These are phyloP conservation scores for Salix caprea DNA, from an alignment of 345 rosid genomes.

Conservation along the genomic window DNA sequence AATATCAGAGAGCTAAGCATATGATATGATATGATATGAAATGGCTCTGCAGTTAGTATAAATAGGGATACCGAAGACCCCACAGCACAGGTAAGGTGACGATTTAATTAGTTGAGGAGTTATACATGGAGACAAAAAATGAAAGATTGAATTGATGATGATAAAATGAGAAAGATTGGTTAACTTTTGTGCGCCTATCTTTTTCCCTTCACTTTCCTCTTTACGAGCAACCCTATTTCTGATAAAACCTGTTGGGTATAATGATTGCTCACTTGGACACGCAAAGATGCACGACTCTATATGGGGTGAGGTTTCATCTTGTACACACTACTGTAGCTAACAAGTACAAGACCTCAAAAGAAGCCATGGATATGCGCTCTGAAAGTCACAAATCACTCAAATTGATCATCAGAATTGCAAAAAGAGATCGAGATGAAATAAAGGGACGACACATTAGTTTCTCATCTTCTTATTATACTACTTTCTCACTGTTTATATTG, in stretches of 20 bases:
- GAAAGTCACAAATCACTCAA: neutral
- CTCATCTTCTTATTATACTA: neutral
- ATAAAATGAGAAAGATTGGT: slow-evolving; percentile 9
- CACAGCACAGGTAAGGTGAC: slow-evolving; percentile 21
- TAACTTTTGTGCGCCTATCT: neutral
- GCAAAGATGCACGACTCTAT: slow-evolving; percentile 3
- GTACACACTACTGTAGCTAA: neutral
- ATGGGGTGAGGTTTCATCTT: neutral
- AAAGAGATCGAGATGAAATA: neutral
- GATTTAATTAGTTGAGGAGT: slow-evolving; percentile 40
- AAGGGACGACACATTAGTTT: too few relatives aligned
- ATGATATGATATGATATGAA: neutral
- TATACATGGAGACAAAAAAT: slow-evolving; percentile 31
- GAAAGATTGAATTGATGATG: slow-evolving; percentile 3
- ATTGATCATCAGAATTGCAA: neutral
- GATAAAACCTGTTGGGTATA: slow-evolving; percentile 12
- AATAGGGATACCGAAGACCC: slow-evolving; percentile 35
- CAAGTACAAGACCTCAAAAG: neutral
- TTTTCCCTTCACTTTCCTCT: neutral
- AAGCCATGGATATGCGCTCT: neutral
- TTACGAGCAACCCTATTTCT: neutral
- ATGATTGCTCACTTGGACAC: slow-evolving; percentile 19
- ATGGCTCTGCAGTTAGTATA: slow-evolving; percentile 31
- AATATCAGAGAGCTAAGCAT: neutral
- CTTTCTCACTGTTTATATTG: neutral